Conservation (phyloP, 1,139 yeast species). For the Meyerozyma athensensis region DNA sequence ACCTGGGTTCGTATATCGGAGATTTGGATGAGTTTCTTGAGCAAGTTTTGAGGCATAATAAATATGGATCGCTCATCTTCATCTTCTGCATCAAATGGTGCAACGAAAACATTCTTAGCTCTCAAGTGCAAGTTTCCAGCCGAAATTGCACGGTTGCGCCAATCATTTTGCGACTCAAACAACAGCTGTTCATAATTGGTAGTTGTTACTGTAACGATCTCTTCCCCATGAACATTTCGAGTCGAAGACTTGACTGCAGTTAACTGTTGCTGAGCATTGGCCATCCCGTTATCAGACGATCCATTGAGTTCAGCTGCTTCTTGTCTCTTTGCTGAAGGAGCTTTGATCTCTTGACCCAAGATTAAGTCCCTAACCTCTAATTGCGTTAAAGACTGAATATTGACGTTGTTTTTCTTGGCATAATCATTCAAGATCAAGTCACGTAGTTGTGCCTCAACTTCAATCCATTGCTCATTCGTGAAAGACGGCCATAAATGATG, state of each 20-base stretch:
- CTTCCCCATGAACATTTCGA: slow-evolving; percentile 92
- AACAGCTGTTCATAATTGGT: slow-evolving; percentile 81
- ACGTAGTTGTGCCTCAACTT: slow-evolving; percentile 79
- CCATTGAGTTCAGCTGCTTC: slow-evolving; percentile 73
- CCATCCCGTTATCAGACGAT: slow-evolving; percentile 33
- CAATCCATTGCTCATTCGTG: slow-evolving; percentile 85
- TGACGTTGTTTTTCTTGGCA: slow-evolving; percentile 79
- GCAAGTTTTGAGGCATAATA: slow-evolving; percentile 75
- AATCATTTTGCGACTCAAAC: slow-evolving; percentile 81
- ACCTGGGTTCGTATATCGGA: slow-evolving; percentile 81
- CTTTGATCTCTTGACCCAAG: slow-evolving; percentile 88
- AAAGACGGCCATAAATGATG: slow-evolving; percentile 95
- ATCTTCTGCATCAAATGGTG: slow-evolving; percentile 35
- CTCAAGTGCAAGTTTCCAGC: slow-evolving; percentile 70
- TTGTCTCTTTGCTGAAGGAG: slow-evolving; percentile 78
- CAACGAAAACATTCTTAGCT: slow-evolving; percentile 69
- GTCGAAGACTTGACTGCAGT: slow-evolving; percentile 84
- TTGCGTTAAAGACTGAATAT: slow-evolving; percentile 83
- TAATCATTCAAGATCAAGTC: slow-evolving; percentile 85
- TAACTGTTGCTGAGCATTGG: slow-evolving; percentile 39
- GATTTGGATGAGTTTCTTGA: slow-evolving; percentile 73
- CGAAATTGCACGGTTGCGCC: slow-evolving; percentile 87
- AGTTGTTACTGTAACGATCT: slow-evolving; percentile 89
- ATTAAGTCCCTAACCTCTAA: slow-evolving; percentile 91
- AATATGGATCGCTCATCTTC: slow-evolving; percentile 52